A percentile compares a stretch with the other conserved stretches of the same genome.
Evolutionary conservation across 257 asterid genomes (phyloP).

Genomic region (Anisodus tanguticus): DNA sequence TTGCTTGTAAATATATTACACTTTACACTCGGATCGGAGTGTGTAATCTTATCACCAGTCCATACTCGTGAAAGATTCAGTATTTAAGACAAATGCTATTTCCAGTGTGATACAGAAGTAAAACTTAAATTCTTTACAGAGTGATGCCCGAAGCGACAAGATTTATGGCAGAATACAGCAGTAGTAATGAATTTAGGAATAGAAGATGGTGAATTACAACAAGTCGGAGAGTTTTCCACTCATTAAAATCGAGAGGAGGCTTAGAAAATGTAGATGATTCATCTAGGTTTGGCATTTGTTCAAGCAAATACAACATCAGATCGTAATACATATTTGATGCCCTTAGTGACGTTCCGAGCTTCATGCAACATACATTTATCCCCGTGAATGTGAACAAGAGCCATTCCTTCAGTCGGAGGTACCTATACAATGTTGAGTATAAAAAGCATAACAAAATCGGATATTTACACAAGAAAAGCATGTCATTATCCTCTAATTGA

Average conservation of each 20-base stretch:
- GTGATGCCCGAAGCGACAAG: not conserved
- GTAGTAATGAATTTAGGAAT: not conserved
- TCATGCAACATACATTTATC: conserved; percentile 89
- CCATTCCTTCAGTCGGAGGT: conserved; percentile 89
- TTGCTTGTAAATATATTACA: not conserved
- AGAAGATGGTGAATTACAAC: not conserved
- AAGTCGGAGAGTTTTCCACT: not conserved
- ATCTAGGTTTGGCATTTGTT: conserved; percentile 11
- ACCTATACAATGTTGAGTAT: conserved; percentile 47
- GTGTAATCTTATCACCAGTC: not conserved
- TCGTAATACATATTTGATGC: conserved; percentile 79
- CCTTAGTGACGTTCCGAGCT: conserved; percentile 79
- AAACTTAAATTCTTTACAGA: not conserved
- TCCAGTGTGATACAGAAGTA: not conserved
- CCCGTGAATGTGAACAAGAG: conserved; percentile 92
- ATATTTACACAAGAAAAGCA: not conserved
- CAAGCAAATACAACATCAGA: conserved; percentile 84
- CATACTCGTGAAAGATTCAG: conserved; percentile 7
- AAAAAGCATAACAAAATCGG: not conserved
- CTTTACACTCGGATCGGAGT: not conserved
- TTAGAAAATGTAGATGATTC: not conserved
- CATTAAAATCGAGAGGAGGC: not conserved
- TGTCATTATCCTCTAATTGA: not conserved
- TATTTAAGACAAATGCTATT: not conserved
- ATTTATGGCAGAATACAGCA: conserved; percentile 23